These are phyloP conservation scores for Thymus mandschuricus DNA, from an alignment of 257 asterid genomes.

Conservation along the genomic window DNA sequence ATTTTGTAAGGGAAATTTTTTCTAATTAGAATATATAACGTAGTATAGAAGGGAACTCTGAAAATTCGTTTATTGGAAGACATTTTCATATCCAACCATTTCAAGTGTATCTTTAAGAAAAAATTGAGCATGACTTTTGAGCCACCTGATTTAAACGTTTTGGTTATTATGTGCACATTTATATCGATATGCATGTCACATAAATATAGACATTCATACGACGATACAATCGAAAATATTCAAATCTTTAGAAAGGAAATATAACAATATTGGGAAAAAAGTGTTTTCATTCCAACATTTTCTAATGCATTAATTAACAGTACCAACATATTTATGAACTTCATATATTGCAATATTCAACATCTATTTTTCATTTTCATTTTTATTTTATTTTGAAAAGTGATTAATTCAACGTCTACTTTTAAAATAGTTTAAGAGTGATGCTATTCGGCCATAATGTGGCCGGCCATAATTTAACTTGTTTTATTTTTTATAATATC, in stretches of 20 bases:
- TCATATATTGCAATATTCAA: not conserved
- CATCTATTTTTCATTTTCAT: not conserved
- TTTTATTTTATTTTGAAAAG: too few relatives aligned
- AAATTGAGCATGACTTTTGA: conserved; percentile 26
- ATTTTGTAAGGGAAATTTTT: not conserved
- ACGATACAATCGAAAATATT: too few relatives aligned
- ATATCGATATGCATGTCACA: too few relatives aligned
- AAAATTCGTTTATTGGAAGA: not conserved
- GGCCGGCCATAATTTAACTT: too few relatives aligned
- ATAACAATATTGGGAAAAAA: too few relatives aligned
- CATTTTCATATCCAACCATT: conserved; percentile 24
- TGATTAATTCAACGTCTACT: not conserved
- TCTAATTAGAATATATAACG: not conserved
- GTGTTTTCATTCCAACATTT: too few relatives aligned
- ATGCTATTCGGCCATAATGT: too few relatives aligned
- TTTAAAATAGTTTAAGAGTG: not conserved
- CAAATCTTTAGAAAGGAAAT: too few relatives aligned
- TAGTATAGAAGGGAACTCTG: not conserved
- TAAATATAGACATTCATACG: too few relatives aligned
- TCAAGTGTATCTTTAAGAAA: conserved; percentile 16
- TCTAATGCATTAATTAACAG: too few relatives aligned
- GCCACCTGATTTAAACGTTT: conserved; percentile 27
- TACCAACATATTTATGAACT: not conserved
- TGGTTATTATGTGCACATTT: not conserved
- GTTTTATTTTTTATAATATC: too few relatives aligned